A percentile compares a stretch with the other conserved stretches of the same genome.
Conservation (phyloP, 2,329 filamentous ascomycete species). For the Verticillium dahliae region DNA sequence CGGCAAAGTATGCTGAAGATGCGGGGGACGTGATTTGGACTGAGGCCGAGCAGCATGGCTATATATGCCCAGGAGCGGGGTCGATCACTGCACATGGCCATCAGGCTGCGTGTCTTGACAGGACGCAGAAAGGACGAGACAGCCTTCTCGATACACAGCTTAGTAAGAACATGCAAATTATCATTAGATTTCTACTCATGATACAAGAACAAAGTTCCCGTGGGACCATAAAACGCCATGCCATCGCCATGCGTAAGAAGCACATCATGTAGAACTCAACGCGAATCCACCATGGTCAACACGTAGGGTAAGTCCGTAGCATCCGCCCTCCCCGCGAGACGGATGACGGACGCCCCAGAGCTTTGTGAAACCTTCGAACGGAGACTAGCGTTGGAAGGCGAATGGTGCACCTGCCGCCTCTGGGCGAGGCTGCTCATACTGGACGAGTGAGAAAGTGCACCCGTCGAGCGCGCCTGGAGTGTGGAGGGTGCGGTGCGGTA, state of each 20-base stretch:
- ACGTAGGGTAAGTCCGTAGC: constrained; percentile 26
- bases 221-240: neutral
- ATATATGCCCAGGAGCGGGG: no score
- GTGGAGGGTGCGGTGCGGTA: constrained; percentile 50
- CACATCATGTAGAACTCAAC: neutral
- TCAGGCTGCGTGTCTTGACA: no score
- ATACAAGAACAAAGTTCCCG: neutral
- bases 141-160: no score
- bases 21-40: no score
- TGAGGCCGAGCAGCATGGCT: no score
- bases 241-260: neutral
- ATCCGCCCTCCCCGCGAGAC: constrained; percentile 33
- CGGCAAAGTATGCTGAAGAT: no score
- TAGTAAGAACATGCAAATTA: neutral
- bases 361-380: constrained; percentile 28
- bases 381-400: constrained; percentile 30
- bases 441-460: constrained; percentile 25
- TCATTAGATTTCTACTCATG: neutral
- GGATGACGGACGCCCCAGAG: constrained; percentile 38
- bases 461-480: constrained; percentile 34
- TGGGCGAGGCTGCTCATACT: constrained; percentile 35
- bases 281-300: constrained; percentile 12
- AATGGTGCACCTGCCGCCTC: constrained; percentile 32
- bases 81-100: no score
- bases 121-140: no score